A percentile compares a stretch with the other conserved stretches of the same genome.
phyloP scores from a whole-genome alignment of 805 yeast genomes.

The Candida ipomoeae region DNA sequence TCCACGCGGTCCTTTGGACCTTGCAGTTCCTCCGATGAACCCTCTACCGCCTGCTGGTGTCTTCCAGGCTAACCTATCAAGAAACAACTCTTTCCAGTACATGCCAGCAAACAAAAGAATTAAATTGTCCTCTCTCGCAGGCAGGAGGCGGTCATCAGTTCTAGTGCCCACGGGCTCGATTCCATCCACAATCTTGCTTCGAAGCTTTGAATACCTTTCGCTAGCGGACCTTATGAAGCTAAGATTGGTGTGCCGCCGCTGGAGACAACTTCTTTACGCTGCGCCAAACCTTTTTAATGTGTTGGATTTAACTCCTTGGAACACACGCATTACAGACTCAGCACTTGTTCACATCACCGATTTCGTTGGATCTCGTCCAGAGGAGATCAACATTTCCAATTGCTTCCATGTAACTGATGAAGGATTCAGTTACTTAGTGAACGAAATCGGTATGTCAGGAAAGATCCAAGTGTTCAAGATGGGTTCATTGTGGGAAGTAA shows the following conservation, averaged over 20 bases:
- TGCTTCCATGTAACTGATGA: slow-evolving; percentile 76
- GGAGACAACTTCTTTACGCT: slow-evolving; percentile 61
- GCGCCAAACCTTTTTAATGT: slow-evolving; percentile 49
- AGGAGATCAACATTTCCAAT: slow-evolving; percentile 56
- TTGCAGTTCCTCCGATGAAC: slow-evolving; percentile 38
- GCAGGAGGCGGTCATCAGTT: slow-evolving; percentile 52
- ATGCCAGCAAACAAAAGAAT: slow-evolving; percentile 53
- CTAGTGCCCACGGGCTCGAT: slow-evolving; percentile 51
- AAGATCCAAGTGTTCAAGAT: slow-evolving; percentile 51
- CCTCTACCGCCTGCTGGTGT: slow-evolving; percentile 20
- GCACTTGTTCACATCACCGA: slow-evolving; percentile 56
- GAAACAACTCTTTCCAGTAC: slow-evolving; percentile 43
- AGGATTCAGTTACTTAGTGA: slow-evolving; percentile 67
- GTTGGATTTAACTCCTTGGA: slow-evolving; percentile 61
- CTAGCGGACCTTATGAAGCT: slow-evolving; percentile 60
- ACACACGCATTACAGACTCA: slow-evolving; percentile 54
- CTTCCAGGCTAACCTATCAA: slow-evolving; percentile 4
- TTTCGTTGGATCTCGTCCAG: slow-evolving; percentile 68
- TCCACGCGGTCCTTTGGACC: slow-evolving; percentile 15
- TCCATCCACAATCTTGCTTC: slow-evolving; percentile 55
- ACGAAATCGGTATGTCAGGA: slow-evolving; percentile 66
- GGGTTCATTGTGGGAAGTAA: slow-evolving; percentile 72
- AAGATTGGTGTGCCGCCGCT: slow-evolving; percentile 55
- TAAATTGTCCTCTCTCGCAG: slow-evolving; percentile 42
- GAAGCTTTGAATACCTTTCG: slow-evolving; percentile 49